A percentile compares a stretch with the other conserved stretches of the same genome.
phyloP scores from a whole-genome alignment of 1,284 basidiomycete genomes.

The Vanrija sp. region DNA sequence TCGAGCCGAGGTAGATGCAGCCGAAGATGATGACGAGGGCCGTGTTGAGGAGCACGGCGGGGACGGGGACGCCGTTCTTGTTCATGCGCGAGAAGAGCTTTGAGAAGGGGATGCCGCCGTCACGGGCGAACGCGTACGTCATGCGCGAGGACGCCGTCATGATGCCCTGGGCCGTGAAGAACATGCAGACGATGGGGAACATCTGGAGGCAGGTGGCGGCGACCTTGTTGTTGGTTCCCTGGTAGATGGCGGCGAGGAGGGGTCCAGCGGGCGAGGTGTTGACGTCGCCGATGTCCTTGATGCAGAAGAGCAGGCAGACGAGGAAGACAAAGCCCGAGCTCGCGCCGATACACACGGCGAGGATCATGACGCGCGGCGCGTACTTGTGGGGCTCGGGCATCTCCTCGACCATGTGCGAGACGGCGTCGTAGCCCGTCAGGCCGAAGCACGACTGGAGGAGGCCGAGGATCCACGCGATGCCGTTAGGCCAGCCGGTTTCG shows the following conservation, averaged over 20 bases:
- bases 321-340: slow-evolving; percentile 60
- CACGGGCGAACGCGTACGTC: slow-evolving; percentile 66
- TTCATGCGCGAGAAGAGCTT: slow-evolving; percentile 55
- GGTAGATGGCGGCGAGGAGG: slow-evolving; percentile 63
- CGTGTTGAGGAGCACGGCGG: slow-evolving; percentile 60
- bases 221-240: slow-evolving; percentile 58
- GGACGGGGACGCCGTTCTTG: slow-evolving; percentile 54
- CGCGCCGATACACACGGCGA: slow-evolving; percentile 62
- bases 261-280: slow-evolving; percentile 59
- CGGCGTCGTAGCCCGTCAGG: slow-evolving; percentile 38
- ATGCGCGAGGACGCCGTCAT: slow-evolving; percentile 64
- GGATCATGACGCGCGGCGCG: slow-evolving; percentile 52
- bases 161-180: slow-evolving; percentile 50
- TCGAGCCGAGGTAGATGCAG: slow-evolving; percentile 58
- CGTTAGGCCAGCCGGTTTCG: slow-evolving; percentile 51
- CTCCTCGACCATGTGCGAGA: slow-evolving; percentile 41
- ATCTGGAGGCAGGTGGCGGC: slow-evolving; percentile 59
- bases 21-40: slow-evolving; percentile 49
- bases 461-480: slow-evolving; percentile 51
- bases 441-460: slow-evolving; percentile 49
- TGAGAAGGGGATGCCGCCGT: slow-evolving; percentile 62
- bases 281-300: slow-evolving; percentile 58
- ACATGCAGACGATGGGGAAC: slow-evolving; percentile 50
- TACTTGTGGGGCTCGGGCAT: slow-evolving; percentile 42
- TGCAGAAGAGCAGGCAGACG: slow-evolving; percentile 64